A percentile compares a stretch with the other conserved stretches of the same genome.
These are phyloP conservation scores for Chytriomyces hyalinus DNA, from an alignment of 192 early-diverging fungal species.

Conservation along the genomic window DNA sequence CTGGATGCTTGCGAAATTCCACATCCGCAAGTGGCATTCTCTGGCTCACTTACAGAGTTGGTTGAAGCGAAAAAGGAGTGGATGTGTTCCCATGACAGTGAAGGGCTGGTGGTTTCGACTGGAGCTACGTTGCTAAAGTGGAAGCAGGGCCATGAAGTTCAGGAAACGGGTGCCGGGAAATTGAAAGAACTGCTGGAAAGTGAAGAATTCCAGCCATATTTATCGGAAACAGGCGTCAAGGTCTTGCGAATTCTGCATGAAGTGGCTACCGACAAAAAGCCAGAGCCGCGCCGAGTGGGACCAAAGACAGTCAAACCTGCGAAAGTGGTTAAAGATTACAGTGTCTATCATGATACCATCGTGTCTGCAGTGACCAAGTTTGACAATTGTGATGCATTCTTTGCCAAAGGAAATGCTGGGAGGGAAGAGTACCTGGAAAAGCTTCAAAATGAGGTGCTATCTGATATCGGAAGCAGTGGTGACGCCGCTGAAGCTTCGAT, in stretches of 20 bases:
- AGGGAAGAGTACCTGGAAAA: neutral
- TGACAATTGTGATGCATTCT: neutral
- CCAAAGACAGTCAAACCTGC: neutral
- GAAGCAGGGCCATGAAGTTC: neutral
- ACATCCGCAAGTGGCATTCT: neutral
- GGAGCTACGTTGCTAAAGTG: neutral
- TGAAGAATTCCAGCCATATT: neutral
- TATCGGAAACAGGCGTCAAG: neutral
- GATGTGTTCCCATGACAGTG: neutral
- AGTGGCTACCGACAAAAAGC: neutral
- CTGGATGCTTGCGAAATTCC: neutral
- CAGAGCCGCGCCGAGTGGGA: neutral
- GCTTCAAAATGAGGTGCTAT: neutral
- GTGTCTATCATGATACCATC: neutral
- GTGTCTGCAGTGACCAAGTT: slow-evolving; percentile 3
- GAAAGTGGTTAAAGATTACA: neutral
- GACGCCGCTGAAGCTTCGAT: neutral
- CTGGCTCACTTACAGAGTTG: neutral
- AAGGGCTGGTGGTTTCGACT: neutral
- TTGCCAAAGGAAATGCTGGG: neutral
- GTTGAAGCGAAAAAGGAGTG: neutral
- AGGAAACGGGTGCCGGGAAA: neutral
- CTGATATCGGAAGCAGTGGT: neutral
- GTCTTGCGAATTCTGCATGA: neutral
- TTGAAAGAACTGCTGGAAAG: neutral